Conservation (phyloP, 495 filamentous ascomycete species). For the Trichoderma erinaceum region DNA sequence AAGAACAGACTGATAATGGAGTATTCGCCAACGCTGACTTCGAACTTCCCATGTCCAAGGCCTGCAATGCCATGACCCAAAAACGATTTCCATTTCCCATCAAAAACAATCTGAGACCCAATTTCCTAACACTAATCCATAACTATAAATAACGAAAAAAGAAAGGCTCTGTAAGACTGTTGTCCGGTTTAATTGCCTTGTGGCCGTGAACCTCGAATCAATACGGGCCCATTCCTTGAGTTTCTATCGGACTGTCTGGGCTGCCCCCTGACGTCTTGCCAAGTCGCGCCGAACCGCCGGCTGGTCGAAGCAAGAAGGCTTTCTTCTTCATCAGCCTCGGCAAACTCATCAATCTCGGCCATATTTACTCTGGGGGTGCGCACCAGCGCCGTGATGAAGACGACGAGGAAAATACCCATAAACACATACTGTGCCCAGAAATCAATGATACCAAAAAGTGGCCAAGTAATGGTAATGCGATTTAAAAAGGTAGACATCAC, state of each 20-base stretch:
- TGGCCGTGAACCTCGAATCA: neutral
- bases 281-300: slow-evolving; percentile 72
- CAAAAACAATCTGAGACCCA: neutral
- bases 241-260: neutral
- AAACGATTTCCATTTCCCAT: neutral
- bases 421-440: slow-evolving; percentile 97
- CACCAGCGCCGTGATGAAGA: slow-evolving; percentile 69
- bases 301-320: slow-evolving; percentile 77
- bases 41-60: neutral
- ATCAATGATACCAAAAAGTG: slow-evolving; percentile 84
- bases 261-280: slow-evolving; percentile 73
- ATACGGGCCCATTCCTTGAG: neutral
- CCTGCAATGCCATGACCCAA: neutral
- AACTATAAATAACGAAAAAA: neutral
- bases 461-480: slow-evolving; percentile 88
- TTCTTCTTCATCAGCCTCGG: slow-evolving; percentile 93
- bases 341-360: slow-evolving; percentile 74
- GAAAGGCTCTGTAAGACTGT: neutral
- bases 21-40: neutral
- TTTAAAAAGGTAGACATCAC: slow-evolving; percentile 90
- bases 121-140: neutral
- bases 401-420: slow-evolving; percentile 71
- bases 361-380: slow-evolving; percentile 71
- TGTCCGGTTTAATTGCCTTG: neutral
- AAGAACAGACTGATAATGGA: neutral